Evolutionary conservation across 371 early-diverging fungal species (phyloP).

Genomic region (Vittaforma corneae): DNA sequence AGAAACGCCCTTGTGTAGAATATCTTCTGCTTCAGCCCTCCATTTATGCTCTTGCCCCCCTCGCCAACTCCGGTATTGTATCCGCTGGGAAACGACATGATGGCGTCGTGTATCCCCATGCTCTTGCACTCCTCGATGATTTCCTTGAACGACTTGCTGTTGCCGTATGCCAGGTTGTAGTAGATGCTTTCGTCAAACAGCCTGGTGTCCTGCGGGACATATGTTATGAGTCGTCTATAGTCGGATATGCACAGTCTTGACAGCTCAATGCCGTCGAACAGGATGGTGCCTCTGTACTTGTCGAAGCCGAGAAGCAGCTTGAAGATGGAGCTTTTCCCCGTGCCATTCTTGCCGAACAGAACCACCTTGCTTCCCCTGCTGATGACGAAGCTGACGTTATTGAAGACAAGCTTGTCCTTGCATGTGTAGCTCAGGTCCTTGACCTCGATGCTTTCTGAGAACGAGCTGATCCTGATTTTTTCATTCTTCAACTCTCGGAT

Average conservation of each 20-base stretch:
- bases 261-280: constrained; percentile 44
- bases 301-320: constrained; percentile 45
- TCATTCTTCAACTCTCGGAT: background rate
- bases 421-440: background rate
- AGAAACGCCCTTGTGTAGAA: constrained; percentile 45
- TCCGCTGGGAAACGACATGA: constrained; percentile 59
- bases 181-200: constrained; percentile 32
- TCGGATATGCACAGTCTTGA: background rate
- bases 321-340: constrained; percentile 88
- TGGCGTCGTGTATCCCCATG: constrained; percentile 8
- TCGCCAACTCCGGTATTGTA: constrained; percentile 58
- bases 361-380: constrained; percentile 52
- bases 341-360: constrained; percentile 91
- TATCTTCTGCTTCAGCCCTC: constrained; percentile 53
- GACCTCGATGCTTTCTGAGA: background rate
- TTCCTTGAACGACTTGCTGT: background rate
- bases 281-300: constrained; percentile 44
- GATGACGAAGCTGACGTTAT: constrained; percentile 65
- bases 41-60: constrained; percentile 39
- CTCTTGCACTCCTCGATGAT: constrained; percentile 15
- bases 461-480: background rate
- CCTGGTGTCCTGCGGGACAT: constrained; percentile 42
- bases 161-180: constrained; percentile 37
- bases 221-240: constrained; percentile 32
- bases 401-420: constrained; percentile 61